A percentile compares a stretch with the other conserved stretches of the same genome.
Evolutionary conservation across 108 stramenopile genomes (phyloP).

Genomic region (Schizochytrium sp.): DNA sequence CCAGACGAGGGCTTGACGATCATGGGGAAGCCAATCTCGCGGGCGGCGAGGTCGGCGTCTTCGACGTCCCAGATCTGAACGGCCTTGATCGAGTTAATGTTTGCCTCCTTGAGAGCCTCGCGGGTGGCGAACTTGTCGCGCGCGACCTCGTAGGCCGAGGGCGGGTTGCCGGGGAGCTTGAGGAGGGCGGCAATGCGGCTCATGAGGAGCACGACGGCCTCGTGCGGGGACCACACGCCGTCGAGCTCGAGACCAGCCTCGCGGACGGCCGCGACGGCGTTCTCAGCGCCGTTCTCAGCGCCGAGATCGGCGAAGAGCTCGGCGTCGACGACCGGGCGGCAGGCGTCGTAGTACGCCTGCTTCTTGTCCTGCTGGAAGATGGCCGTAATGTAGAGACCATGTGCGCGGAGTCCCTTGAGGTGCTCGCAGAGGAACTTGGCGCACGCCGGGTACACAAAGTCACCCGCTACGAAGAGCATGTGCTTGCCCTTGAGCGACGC

Average conservation of each 20-base stretch:
- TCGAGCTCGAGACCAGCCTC: not conserved
- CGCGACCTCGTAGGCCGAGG: not conserved
- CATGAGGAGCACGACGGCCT: conserved; percentile 5
- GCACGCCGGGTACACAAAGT: not conserved
- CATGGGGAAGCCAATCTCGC: conserved; percentile 14
- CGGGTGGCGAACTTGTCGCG: conserved; percentile 17
- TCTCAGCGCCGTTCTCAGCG: conserved; percentile 8
- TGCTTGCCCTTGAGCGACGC: not conserved
- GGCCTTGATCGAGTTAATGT: not conserved
- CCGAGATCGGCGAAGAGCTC: not conserved
- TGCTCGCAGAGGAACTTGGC: not conserved
- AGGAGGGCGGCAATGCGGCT: not conserved
- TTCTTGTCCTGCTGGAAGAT: not conserved
- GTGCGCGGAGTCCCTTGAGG: not conserved
- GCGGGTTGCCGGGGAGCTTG: not conserved
- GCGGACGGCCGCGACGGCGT: not conserved
- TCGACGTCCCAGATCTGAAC: not conserved
- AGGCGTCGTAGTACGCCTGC: not conserved
- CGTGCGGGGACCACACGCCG: not conserved
- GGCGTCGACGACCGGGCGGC: not conserved
- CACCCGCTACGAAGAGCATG: not conserved
- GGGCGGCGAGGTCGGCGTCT: not conserved
- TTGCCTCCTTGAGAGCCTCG: not conserved
- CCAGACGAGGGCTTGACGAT: not conserved
- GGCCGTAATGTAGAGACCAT: not conserved